Evolutionary conservation across 208 protist genomes (phyloP), one percentile per base, ranked within the genome.

Genomic region (Kentomonas sorsogonicus): DNA sequence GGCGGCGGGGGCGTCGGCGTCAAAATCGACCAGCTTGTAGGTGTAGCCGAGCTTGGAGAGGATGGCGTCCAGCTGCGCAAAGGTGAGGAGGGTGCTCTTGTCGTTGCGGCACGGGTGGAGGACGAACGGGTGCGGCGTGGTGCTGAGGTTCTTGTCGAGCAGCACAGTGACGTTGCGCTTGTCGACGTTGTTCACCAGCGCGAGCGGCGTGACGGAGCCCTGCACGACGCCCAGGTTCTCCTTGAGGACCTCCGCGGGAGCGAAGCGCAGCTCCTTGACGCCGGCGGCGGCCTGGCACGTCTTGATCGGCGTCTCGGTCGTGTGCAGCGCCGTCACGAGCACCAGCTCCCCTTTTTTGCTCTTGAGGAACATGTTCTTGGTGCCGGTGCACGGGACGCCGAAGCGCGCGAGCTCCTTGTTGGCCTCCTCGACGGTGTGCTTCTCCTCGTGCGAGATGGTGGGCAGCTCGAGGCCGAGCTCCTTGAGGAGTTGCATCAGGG

Each of bases 311-410:
- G 85, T 96, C 39, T 65, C 66, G 23, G 83, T 93, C 25, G 60
- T 74, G 53, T 73, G 54, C 20, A 93, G 60, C 9, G 89, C 77
- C 15, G 82, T 83, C 26, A 87, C 64, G 20, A 96, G 69, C 26
- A 93, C 84, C 22, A 96, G 58, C 51, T 92, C 83, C 27, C 65
- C 69, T 76, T 96, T 96, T 72, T 92, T 93, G 69, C 82, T 83
- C 77, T 94, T 96, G 30, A 96, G 66, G 55, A 96, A 96, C 54
- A 96, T 77, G 50, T 86, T 92, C 74, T 91, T 93, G 31, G 84
- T 86, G 55, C 81, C 82, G 23, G 59, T 58, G 62, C 70, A 80
- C 7, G 73, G 63, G 33, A 29, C 44, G 20, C 50, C 66, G 66
- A 89, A 89, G 33, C 71, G 67, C 15, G 30, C 41, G 3, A 83